Evolutionary conservation across 345 rosid genomes (phyloP).

Genomic region (Draba incana): DNA sequence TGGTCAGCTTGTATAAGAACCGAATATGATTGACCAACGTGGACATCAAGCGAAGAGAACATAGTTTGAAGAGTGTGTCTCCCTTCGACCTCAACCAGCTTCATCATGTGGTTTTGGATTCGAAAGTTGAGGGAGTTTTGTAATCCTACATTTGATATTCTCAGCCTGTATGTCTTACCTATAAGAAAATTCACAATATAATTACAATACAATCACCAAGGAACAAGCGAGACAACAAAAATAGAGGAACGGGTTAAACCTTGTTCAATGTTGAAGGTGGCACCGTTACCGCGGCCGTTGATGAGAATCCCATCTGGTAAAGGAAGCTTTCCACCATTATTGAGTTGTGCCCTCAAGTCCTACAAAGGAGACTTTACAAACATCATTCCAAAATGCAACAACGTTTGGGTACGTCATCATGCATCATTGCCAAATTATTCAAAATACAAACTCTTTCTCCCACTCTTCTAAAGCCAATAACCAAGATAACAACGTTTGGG

Average conservation of each 20-base stretch:
- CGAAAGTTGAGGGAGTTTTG: constrained; percentile 82
- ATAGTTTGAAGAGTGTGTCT: constrained; percentile 75
- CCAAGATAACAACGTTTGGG: too few relatives aligned
- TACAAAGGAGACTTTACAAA: too few relatives aligned
- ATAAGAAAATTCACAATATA: neutral
- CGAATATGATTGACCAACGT: constrained; percentile 83
- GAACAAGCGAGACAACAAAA: neutral
- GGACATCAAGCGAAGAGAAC: constrained; percentile 81
- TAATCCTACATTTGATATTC: constrained; percentile 87
- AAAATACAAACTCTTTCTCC: too few relatives aligned
- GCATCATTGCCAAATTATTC: too few relatives aligned
- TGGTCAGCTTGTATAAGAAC: constrained; percentile 83
- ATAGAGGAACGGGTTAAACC: neutral
- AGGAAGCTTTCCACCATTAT: too few relatives aligned
- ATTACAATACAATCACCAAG: constrained; percentile 2
- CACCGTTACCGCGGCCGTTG: too few relatives aligned
- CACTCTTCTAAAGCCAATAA: too few relatives aligned
- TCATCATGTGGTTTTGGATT: constrained; percentile 79
- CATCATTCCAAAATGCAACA: too few relatives aligned
- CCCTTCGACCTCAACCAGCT: constrained; percentile 86
- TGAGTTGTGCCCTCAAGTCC: too few relatives aligned
- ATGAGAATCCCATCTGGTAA: too few relatives aligned
- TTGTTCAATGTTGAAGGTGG: too few relatives aligned
- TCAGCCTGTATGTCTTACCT: constrained; percentile 75
- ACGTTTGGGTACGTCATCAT: too few relatives aligned